These are phyloP conservation scores for Cucurbita pepo DNA, from an alignment of 306 rosid species.

Conservation along the genomic window DNA sequence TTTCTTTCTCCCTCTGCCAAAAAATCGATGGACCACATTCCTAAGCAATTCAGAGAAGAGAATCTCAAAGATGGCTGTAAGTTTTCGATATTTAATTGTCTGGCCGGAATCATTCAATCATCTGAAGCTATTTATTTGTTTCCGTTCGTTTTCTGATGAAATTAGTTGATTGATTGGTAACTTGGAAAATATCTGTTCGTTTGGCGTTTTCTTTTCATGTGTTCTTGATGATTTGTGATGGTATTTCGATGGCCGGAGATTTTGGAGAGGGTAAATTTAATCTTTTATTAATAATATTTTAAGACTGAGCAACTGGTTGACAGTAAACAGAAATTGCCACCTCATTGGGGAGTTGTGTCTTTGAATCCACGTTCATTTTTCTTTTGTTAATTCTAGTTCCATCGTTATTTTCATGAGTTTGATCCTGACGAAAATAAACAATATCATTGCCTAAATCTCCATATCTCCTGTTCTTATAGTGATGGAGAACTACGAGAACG, in stretches of 20 bases:
- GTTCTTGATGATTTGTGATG: background rate
- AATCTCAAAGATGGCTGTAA: conserved; percentile 86
- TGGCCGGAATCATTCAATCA: background rate
- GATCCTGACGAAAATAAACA: background rate
- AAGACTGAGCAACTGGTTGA: background rate
- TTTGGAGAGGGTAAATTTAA: background rate
- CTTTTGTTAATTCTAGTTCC: background rate
- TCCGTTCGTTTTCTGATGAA: background rate
- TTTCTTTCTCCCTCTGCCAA: conserved; percentile 20
- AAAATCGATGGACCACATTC: conserved; percentile 52
- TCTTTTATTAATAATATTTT: background rate
- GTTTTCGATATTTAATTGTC: conserved; percentile 2
- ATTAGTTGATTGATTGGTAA: background rate
- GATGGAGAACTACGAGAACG: conserved; percentile 70
- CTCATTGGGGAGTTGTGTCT: background rate
- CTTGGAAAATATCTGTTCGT: background rate
- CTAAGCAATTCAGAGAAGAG: conserved; percentile 63
- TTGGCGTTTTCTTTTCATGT: background rate
- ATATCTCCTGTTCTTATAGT: conserved; percentile 25
- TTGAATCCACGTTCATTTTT: background rate
- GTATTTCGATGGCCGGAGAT: background rate
- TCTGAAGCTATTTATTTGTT: background rate
- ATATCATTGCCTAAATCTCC: background rate
- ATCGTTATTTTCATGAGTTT: background rate
- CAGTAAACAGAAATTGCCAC: background rate